Evolutionary conservation across 2,329 filamentous ascomycete species (phyloP).

Genomic region (Hymenoscyphus scutula): DNA sequence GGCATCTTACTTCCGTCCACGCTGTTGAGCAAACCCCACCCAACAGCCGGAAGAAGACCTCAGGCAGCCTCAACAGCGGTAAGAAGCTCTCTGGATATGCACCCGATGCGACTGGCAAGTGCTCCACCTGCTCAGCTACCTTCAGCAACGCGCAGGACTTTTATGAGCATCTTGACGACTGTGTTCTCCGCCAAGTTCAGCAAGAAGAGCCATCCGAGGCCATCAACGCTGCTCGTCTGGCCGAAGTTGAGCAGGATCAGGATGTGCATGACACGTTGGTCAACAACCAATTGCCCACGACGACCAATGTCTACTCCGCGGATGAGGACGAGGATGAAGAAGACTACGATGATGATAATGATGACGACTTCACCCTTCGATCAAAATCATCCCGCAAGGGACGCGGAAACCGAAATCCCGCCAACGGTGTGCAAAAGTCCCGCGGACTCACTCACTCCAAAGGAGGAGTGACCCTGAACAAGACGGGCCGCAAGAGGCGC

Average conservation of each 20-base stretch:
- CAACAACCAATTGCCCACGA: slow-evolving; percentile 50
- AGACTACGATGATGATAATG: slow-evolving; percentile 53
- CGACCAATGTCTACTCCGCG: slow-evolving; percentile 45
- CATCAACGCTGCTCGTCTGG: slow-evolving; percentile 65
- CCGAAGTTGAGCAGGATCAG: slow-evolving; percentile 63
- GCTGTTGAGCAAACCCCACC: slow-evolving; percentile 92
- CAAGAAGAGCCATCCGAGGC: slow-evolving; percentile 68
- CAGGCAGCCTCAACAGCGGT: slow-evolving; percentile 31
- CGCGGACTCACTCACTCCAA: slow-evolving; percentile 76
- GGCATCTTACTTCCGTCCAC: slow-evolving; percentile 89
- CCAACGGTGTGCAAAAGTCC: slow-evolving; percentile 61
- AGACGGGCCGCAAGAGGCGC: slow-evolving; percentile 78
- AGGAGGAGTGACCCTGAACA: slow-evolving; percentile 62
- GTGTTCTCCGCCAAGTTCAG: slow-evolving; percentile 68
- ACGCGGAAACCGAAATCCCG: slow-evolving; percentile 34
- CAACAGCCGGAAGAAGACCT: slow-evolving; percentile 74
- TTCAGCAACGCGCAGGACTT: slow-evolving; percentile 92
- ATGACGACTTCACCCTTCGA: slow-evolving; percentile 56
- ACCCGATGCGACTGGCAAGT: slow-evolving; percentile 78
- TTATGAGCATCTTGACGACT: slow-evolving; percentile 89
- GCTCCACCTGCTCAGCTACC: slow-evolving; percentile 83
- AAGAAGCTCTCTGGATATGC: slow-evolving; percentile 68
- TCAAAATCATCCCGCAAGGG: slow-evolving; percentile 42
- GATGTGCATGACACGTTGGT: slow-evolving; percentile 61
- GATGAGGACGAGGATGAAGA: slow-evolving; percentile 50